phyloP scores from a whole-genome alignment of 2,329 filamentous ascomycete genomes.

The Apiospora phragmitis region DNA sequence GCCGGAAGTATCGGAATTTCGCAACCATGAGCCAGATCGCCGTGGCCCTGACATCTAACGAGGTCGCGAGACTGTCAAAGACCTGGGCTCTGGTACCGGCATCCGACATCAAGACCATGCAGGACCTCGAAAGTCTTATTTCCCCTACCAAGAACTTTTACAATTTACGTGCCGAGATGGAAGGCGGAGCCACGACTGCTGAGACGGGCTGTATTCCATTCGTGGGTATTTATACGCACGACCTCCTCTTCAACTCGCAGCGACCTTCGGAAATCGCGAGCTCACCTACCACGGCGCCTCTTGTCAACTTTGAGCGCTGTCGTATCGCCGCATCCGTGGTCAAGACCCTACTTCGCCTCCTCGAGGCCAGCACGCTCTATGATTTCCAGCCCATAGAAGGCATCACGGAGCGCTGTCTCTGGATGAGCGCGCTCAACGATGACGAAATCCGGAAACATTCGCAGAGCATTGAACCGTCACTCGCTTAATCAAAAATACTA shows the following conservation, averaged over 20 bases:
- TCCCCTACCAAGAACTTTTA: constrained; percentile 79
- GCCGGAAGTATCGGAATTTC: constrained; percentile 76
- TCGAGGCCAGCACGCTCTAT: constrained; percentile 78
- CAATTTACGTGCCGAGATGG: constrained; percentile 78
- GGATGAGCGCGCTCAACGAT: constrained; percentile 76
- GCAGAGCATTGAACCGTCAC: constrained; percentile 43
- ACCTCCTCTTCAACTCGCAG: constrained; percentile 79
- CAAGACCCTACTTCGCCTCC: constrained; percentile 75
- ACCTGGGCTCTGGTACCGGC: constrained; percentile 73
- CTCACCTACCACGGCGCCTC: constrained; percentile 63
- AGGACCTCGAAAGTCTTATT: constrained; percentile 70
- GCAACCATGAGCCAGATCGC: constrained; percentile 81
- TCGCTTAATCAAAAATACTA: neutral
- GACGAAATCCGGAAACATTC: constrained; percentile 67
- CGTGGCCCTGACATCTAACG: constrained; percentile 73
- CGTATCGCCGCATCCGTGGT: constrained; percentile 74
- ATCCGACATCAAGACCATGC: constrained; percentile 65
- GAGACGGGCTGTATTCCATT: constrained; percentile 80
- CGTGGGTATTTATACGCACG: constrained; percentile 81
- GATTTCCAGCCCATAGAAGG: constrained; percentile 73
- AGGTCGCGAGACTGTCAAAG: constrained; percentile 64
- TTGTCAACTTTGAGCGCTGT: constrained; percentile 83
- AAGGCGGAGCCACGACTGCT: constrained; percentile 53
- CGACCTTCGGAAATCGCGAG: constrained; percentile 73
- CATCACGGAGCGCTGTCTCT: constrained; percentile 78